Evolutionary conservation across 2,329 filamentous ascomycete genomes (phyloP).

Genomic region (Colletotrichum plurivorum): DNA sequence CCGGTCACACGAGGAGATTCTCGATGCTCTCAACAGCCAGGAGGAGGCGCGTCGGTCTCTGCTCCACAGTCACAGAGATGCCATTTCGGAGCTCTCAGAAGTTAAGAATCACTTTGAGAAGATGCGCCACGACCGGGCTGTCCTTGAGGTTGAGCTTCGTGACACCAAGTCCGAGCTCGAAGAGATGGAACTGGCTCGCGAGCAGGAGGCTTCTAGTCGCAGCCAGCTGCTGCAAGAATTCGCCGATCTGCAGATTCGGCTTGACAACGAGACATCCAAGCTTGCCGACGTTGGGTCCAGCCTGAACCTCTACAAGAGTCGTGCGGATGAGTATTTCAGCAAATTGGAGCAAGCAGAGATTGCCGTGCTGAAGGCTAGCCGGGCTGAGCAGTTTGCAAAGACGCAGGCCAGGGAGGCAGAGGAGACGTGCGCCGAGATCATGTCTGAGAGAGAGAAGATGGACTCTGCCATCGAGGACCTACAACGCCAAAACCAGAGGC

Average conservation of each 20-base stretch:
- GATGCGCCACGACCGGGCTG: conserved; percentile 84
- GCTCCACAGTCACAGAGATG: conserved; percentile 87
- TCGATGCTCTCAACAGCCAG: conserved; percentile 92
- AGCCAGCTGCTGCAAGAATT: conserved; percentile 93
- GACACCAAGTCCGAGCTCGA: conserved; percentile 87
- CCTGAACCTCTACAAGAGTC: conserved; percentile 89
- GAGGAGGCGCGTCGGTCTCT: conserved; percentile 89
- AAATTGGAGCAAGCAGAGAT: conserved; percentile 98
- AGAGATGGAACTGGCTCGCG: conserved; percentile 82
- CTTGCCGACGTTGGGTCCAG: conserved; percentile 87
- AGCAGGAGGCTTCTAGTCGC: conserved; percentile 90
- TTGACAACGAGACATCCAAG: conserved; percentile 91
- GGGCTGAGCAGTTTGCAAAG: conserved; percentile 95
- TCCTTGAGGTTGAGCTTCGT: conserved; percentile 87
- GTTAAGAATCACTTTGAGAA: conserved; percentile 90
- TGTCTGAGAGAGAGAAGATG: conserved; percentile 93
- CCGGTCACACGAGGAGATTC: conserved; percentile 93
- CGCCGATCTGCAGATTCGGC: conserved; percentile 90
- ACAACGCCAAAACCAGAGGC: conserved; percentile 88
- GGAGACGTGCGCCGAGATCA: conserved; percentile 89
- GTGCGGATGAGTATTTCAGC: conserved; percentile 96
- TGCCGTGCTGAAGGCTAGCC: conserved; percentile 89
- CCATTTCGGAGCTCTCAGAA: conserved; percentile 86
- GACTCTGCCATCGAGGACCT: conserved; percentile 90
- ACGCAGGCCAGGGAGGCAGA: conserved; percentile 91